A percentile compares a stretch with the other conserved stretches of the same genome.
phyloP scores from a whole-genome alignment of 768 basidiomycete genomes.

The Crucibulum laeve region DNA sequence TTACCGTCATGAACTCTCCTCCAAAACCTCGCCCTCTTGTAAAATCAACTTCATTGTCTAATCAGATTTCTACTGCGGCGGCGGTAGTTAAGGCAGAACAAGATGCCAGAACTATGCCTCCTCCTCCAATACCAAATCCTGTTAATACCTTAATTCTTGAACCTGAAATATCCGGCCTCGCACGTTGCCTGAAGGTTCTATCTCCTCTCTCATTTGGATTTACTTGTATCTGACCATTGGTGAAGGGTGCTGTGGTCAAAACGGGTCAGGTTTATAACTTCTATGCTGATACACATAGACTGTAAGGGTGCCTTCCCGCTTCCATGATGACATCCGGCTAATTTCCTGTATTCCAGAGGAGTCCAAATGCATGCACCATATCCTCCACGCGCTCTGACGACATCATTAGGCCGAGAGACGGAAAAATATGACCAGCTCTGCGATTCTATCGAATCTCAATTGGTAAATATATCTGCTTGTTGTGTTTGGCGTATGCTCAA shows the following conservation, averaged over 20 bases:
- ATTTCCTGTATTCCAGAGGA: conserved; percentile 32
- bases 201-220: background rate
- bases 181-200: conserved; percentile 51
- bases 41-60: background rate
- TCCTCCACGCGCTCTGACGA: conserved; percentile 63
- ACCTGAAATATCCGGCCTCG: conserved; percentile 60
- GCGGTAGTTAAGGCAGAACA: conserved; percentile 3
- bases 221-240: conserved; percentile 9
- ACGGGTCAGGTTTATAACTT: conserved; percentile 70
- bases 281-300: conserved; percentile 57
- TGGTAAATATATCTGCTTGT: conserved; percentile 39
- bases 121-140: conserved; percentile 45
- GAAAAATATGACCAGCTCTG: conserved; percentile 80
- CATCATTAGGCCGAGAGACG: conserved; percentile 66
- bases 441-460: conserved; percentile 68
- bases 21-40: background rate
- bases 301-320: conserved; percentile 41
- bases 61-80: background rate
- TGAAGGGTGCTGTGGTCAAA: conserved; percentile 60
- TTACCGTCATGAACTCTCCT: background rate
- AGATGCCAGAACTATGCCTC: conserved; percentile 41
- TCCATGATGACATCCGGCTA: background rate
- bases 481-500: conserved; percentile 1
- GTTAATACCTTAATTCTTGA: conserved; percentile 40
- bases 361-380: conserved; percentile 52